Base-by-base conservation (phyloP, 2,329 filamentous ascomycete species). In the Didymella segeticola region DNA sequence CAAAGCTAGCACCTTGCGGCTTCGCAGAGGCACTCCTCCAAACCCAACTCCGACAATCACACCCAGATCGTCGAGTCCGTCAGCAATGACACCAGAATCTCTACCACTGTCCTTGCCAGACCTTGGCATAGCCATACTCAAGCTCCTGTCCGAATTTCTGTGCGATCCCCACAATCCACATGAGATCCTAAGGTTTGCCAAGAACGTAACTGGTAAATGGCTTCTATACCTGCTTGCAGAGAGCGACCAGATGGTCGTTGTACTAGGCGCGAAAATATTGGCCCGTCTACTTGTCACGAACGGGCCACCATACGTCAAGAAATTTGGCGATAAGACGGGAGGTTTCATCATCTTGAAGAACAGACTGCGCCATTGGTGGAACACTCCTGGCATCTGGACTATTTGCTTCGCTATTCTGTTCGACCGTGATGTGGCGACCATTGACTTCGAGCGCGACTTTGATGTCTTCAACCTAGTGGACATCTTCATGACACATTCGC, bases 121-220 rank as follows among this genome's bases (percentile, higher is more conserved):
- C 54, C 79, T 96, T 30, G 92, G 91, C 7, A 82, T 87, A 30
- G 86, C 84, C 57, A 84, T 97, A 47, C 78, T 97, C 17, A 85
- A 85, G 59, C 86, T 96, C 75, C 93, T 95, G 68, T 84, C 89
- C 7, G 83, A 87, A 22, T 80, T 96, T 10, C 79, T 97, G 9
- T 96, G 92, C 66, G 86, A 90, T 57, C 85, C 86, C 64, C 83
- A 83, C 19, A 91, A 88, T 60, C 77, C 83, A 9, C 79, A 79
- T 12, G 86, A 89, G 57, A 89, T 96, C 50, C 86, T 88, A 68
- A 95, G 92, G 65, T 98, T 99, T 79, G 91, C 92, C 5, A 90
- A 89, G 68, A 96, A 93, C 1, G 93, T 99, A 8, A 97, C 93
- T 19, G 96, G 96, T 64, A 96, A 96, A 88, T 97, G 93, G 93